Base-by-base conservation (phyloP, 2,329 filamentous ascomycete genomes). In the Fusarium duplospermum region DNA sequence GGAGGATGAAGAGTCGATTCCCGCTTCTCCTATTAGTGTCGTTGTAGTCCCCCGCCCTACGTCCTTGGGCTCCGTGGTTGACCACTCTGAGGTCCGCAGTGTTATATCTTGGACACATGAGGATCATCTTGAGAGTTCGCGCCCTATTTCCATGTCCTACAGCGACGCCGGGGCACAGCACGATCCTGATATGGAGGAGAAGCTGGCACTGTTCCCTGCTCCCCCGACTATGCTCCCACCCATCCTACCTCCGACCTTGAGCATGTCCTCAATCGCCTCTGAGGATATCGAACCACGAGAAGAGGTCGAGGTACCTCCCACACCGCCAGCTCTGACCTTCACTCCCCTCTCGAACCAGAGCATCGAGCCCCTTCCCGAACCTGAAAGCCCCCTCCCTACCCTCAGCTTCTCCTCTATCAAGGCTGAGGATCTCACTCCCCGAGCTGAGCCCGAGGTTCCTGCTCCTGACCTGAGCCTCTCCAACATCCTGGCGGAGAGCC, bases 81-180 rank as follows among this genome's bases (percentile, higher is more conserved):
- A 77, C 20, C 64, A 74, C 20, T 72, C 77, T 27, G 66, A 73
- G n/a, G 74, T 73, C 18, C 79, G 76, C 3, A 71, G 76, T 14
- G 73, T 74, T 13, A 47, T 73, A 18, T 76, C 72, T 3, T 82
- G 79, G 81, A 71, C 75, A 16, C 69, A 74, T 16, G 72, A 76
- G 6, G 72, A 72, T 7, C 80, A 82, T 11, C 74, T 76, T 6
- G 74, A 77, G 6, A 72, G 65, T 31, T 83, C 83, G 20, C 82
- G 87, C 50, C 86, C 86, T 13, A 72, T 85, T n/a, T 89, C 88
- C 4, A 81, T 86, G 50, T 86, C 87, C 3, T 88, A 88, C 73
- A 89, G 87, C 76, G 88, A 90, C 75, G 84, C 85, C 33, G 86
- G 86, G 65, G 85, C 86, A 11, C 88, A 90, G 71, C 83, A 87